Base-by-base conservation (phyloP, 148 eudicot species). In the Nyssa sinensis region DNA sequence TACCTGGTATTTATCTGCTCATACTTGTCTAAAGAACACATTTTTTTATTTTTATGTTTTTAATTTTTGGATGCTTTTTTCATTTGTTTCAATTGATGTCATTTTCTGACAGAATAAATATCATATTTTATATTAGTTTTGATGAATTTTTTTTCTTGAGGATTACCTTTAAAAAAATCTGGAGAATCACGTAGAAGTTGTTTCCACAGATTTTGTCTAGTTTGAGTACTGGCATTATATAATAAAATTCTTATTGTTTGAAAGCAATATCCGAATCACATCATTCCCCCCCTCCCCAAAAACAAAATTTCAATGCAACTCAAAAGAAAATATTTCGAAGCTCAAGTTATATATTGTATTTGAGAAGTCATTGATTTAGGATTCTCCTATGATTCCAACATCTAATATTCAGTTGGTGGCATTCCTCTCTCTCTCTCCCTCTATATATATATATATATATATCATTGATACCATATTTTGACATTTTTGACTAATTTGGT, bases 1-100 rank as follows among this genome's bases (percentile, higher is more conserved):
- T 86, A 94, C 44, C 76, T 87, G 91, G 98, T 94, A 84, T 74
- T 58, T 66, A 10, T 73, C 69, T 74, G 29, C 39, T 21, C 67
- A 37, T 64, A 27, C 11, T 35, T 37, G 12, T 27, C 35, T 8
- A 30, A 61, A 63, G 3, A 21, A 29, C 53, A 25, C 32, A 41
- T 32, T 70, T 58, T 17, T 12, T 29, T 1, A 44, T 21, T 14
- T 0, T 27, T 19, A 7, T 70, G 11, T 57, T 30, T 57, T 47
- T 57, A 13, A 23, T 8, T 65, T 6, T 49, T 49, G 13, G 57
- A 17, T 49, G 21, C 2, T 24, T 64, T 24, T 47, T 10, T n/a
- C 53, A 8, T 71, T 62, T 37, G 67, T 61, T 61, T 11, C 10
- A 14, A 5, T 39, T 37, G 58, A 14, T 59, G 5, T 60, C 33